These are phyloP conservation scores for Colletotrichum nymphaeae DNA, from an alignment of 2,329 filamentous ascomycete genomes.

Conservation along the genomic window DNA sequence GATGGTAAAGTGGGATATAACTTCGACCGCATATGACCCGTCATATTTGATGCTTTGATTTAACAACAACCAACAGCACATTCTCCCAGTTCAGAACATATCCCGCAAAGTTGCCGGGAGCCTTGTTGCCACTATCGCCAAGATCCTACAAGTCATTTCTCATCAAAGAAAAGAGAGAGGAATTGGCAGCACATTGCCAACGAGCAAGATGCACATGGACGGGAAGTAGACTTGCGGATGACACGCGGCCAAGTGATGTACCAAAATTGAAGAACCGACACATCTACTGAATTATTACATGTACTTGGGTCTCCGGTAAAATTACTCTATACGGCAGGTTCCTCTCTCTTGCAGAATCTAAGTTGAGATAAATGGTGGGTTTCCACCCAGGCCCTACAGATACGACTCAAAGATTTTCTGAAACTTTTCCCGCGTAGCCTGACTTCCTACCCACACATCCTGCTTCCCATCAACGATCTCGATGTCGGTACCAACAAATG, in stretches of 20 bases:
- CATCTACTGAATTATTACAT: neutral
- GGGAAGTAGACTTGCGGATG: neutral
- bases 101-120: neutral
- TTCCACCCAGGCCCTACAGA: neutral
- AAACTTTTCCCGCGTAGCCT: slow-evolving; percentile 35
- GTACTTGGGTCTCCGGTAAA: neutral
- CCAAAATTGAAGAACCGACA: neutral
- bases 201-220: neutral
- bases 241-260: neutral
- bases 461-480: slow-evolving; percentile 39
- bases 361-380: neutral
- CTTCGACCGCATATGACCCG: neutral
- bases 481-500: slow-evolving; percentile 39
- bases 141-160: neutral
- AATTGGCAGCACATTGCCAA: neutral
- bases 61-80: neutral
- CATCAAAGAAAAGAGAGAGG: neutral
- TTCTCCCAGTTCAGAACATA: neutral
- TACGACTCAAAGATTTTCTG: slow-evolving; percentile 40
- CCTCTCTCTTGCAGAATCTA: neutral
- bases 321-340: neutral
- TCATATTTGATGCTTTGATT: neutral
- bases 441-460: slow-evolving; percentile 42
- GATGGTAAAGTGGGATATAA: neutral
- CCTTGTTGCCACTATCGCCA: neutral